Evolutionary conservation across 192 early-diverging fungal species (phyloP).

Genomic region (Dissophora globulifera): DNA sequence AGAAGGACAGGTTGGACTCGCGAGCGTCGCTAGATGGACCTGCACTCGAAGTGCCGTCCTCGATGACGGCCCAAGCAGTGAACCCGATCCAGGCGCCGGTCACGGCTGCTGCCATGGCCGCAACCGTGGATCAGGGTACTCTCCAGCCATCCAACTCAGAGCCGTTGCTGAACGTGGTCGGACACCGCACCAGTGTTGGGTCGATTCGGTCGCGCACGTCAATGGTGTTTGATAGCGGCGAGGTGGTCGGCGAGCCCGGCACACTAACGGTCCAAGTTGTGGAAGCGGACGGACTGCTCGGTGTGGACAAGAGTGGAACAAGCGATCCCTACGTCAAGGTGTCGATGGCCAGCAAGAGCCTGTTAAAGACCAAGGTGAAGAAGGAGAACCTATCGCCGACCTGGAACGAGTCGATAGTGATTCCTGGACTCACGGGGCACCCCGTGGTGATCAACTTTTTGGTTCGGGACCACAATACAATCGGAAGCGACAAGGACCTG

Average conservation of each 20-base stretch:
- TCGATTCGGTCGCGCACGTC: slow-evolving; percentile 37
- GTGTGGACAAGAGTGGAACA: slow-evolving; percentile 61
- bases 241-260: slow-evolving; percentile 45
- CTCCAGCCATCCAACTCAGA: slow-evolving; percentile 20
- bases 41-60: not conserved
- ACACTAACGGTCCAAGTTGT: slow-evolving; percentile 54
- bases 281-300: slow-evolving; percentile 59
- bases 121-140: not conserved
- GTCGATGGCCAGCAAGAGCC: slow-evolving; percentile 64
- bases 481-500: slow-evolving; percentile 70
- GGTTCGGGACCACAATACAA: slow-evolving; percentile 77
- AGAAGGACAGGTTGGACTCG: slow-evolving; percentile 24
- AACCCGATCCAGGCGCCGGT: not conserved
- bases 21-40: slow-evolving; percentile 24
- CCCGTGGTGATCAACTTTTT: slow-evolving; percentile 63
- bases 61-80: not conserved
- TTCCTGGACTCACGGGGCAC: slow-evolving; percentile 24
- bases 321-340: slow-evolving; percentile 80
- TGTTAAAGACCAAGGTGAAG: slow-evolving; percentile 73
- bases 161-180: slow-evolving; percentile 15
- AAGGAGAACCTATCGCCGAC: slow-evolving; percentile 76
- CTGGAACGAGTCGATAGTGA: slow-evolving; percentile 64
- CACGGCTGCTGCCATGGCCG: not conserved
- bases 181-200: slow-evolving; percentile 30
- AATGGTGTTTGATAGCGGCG: slow-evolving; percentile 37